Evolutionary conservation across 495 filamentous ascomycete species (phyloP), one percentile per base, ranked within the genome.

Genomic region (Xylaria palmicola): DNA sequence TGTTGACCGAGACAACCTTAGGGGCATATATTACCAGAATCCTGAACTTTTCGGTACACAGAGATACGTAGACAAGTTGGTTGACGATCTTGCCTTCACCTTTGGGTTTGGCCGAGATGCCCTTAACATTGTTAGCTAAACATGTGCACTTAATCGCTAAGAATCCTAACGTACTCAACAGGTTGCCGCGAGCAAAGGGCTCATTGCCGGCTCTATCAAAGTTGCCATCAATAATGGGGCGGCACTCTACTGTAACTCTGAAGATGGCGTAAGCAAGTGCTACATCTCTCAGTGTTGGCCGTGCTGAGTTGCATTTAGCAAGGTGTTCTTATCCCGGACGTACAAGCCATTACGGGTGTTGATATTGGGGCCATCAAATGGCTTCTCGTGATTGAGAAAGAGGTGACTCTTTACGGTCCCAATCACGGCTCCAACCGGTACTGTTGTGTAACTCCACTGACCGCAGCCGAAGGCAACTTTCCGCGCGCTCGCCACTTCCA

Each of bases 361-460:
- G 73, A 87, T 55, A 73, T 91, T 9, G 69, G 74, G 0, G 62
- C 68, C 19, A 69, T 83, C 0, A 71, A 82, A 45, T 96, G 91
- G 92, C 77, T 97, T 26, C 68, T 98, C 0, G 82, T 97, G 0
- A 82, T 98, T 34, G 94, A 98, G 70, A 98, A 98, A 77, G 94
- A 98, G 80, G 92, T 89, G 68, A 43, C 68, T 29, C 10, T n/a
- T n/a, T 52, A 22, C 20, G n/a, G n/a, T n/a, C n/a, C n/a, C n/a
- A n/a, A n/a, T n/a, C n/a, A 43, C 6, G 6, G 30, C 8, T 15
- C 45, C 1, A 1, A 17, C 9, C 54, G 7, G n/a, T 20, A 9
- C 6, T 60, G 24, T 13, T 17, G 36, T n/a, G 37, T 13, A 60
- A 37, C 27, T 19, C 20, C 22, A 44, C 64, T 43, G 20, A 56